Conservation (phyloP, 306 rosid genomes). For the Pyrus bretschneideri region DNA sequence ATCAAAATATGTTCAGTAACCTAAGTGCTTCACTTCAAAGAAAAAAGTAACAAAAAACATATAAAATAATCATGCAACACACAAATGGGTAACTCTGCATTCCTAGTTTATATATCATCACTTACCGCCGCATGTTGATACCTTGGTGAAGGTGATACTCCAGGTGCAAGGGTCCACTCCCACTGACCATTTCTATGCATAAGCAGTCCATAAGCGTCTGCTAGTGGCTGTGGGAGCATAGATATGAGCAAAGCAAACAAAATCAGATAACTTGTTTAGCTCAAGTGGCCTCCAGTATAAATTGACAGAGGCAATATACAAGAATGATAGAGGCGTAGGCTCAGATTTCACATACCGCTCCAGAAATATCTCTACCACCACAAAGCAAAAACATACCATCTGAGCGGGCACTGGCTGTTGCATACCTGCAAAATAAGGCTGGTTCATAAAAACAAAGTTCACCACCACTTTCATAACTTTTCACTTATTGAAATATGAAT, state of each 20-base stretch:
- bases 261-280: background rate
- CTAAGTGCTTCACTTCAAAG: background rate
- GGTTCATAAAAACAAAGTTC: slow-evolving; percentile 11
- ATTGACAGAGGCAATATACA: background rate
- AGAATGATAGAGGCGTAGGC: background rate
- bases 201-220: slow-evolving; percentile 95
- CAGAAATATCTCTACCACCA: slow-evolving; percentile 96
- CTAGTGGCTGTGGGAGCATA: slow-evolving; percentile 58
- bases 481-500: slow-evolving; percentile 12
- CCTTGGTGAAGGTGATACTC: slow-evolving; percentile 96
- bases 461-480: slow-evolving; percentile 4
- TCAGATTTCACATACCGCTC: slow-evolving; percentile 56
- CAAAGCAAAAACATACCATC: slow-evolving; percentile 99
- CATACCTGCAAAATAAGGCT: slow-evolving; percentile 72
- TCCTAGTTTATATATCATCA: slow-evolving; percentile 18
- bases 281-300: background rate
- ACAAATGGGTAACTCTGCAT: background rate
- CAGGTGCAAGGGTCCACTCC: slow-evolving; percentile 99
- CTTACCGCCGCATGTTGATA: slow-evolving; percentile 99
- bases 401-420: slow-evolving; percentile 97
- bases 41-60: background rate
- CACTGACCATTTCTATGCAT: slow-evolving; percentile 98
- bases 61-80: background rate
- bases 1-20: background rate
- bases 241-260: slow-evolving; percentile 2